Conservation (phyloP, 495 filamentous ascomycete genomes). For the Hyaloscypha finlandica region DNA sequence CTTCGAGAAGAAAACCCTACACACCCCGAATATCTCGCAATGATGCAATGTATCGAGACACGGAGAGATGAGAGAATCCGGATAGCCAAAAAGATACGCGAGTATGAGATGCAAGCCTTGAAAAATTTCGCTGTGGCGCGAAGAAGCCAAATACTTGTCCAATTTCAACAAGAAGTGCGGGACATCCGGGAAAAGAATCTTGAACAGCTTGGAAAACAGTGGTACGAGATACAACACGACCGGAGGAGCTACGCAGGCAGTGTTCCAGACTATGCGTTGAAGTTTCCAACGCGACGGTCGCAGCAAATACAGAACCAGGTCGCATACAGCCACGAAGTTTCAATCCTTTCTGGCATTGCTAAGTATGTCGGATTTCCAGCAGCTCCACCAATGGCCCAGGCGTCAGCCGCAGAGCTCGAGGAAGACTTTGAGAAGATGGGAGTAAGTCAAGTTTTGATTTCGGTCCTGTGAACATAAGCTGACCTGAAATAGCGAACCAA, state of each 20-base stretch:
- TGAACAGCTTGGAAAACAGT: constrained; percentile 76
- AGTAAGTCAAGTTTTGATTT: constrained; percentile 57
- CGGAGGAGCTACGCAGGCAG: constrained; percentile 78
- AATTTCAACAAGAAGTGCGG: constrained; percentile 81
- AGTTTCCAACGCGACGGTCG: constrained; percentile 68
- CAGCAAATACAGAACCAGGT: constrained; percentile 77
- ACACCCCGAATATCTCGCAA: constrained; percentile 86
- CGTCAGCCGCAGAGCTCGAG: constrained; percentile 71
- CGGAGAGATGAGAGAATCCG: constrained; percentile 78
- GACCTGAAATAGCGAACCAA: constrained; percentile 37
- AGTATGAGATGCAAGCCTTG: constrained; percentile 71
- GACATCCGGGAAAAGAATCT: constrained; percentile 80
- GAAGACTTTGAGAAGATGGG: constrained; percentile 88
- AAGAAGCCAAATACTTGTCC: constrained; percentile 78
- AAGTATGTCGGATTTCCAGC: constrained; percentile 96
- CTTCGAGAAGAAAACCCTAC: constrained; percentile 71
- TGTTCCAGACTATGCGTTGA: constrained; percentile 76
- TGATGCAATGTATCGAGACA: constrained; percentile 80
- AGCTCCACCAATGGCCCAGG: constrained; percentile 76
- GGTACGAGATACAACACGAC: constrained; percentile 90
- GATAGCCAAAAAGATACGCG: constrained; percentile 67
- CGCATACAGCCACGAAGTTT: constrained; percentile 92
- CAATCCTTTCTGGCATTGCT: constrained; percentile 83
- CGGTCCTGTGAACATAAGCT: constrained; percentile 24
- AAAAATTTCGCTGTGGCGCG: constrained; percentile 75